A percentile compares a stretch with the other conserved stretches of the same genome.
These are phyloP conservation scores for Dioszegia crocea DNA, from an alignment of 768 basidiomycete species.

Conservation along the genomic window DNA sequence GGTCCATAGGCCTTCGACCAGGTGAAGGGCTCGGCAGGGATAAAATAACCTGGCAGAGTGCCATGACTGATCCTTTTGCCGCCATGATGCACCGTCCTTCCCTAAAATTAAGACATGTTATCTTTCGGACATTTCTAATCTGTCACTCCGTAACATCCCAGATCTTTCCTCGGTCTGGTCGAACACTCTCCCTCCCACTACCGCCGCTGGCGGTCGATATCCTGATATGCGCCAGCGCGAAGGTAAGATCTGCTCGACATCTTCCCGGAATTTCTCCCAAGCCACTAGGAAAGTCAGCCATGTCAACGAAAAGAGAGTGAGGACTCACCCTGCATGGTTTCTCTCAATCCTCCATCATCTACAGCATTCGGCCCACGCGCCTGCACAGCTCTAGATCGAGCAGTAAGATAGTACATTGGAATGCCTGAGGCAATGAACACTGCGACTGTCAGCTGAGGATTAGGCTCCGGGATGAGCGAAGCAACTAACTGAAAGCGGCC, in stretches of 20 bases:
- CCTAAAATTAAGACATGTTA: too few relatives aligned
- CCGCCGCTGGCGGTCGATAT: neutral
- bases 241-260: conserved; percentile 13
- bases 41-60: too few relatives aligned
- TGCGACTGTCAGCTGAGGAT: conserved; percentile 9
- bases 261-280: conserved; percentile 26
- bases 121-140: conserved; percentile 42
- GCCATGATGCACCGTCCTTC: too few relatives aligned
- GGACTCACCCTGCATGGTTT: conserved; percentile 17
- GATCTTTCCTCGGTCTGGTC: conserved; percentile 21
- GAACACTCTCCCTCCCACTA: neutral
- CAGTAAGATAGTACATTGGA: conserved; percentile 47
- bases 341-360: conserved; percentile 10
- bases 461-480: neutral
- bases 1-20: too few relatives aligned
- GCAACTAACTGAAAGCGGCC: conserved; percentile 70
- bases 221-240: neutral
- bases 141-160: conserved; percentile 31
- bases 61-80: too few relatives aligned
- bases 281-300: too few relatives aligned
- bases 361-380: conserved; percentile 4
- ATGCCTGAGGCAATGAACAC: conserved; percentile 44
- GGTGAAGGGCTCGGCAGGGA: too few relatives aligned
- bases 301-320: too few relatives aligned
- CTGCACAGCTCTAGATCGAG: conserved; percentile 19